These are phyloP conservation scores for Leucocoprinus leucothites DNA, from an alignment of 768 basidiomycete species.

Conservation along the genomic window DNA sequence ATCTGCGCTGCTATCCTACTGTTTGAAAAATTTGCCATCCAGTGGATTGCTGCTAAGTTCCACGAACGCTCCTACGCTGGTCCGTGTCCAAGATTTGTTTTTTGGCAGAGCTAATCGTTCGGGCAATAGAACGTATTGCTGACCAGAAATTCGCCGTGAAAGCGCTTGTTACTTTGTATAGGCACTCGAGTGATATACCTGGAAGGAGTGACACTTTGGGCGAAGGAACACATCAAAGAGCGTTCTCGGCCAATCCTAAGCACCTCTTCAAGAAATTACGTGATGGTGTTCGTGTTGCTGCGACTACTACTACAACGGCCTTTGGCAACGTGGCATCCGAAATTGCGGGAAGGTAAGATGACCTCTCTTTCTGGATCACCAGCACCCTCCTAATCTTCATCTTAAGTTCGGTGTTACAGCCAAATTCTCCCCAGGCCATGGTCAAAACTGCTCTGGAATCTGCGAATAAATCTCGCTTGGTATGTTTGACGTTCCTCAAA, in stretches of 20 bases:
- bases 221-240: slow-evolving; percentile 28
- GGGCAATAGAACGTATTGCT: slow-evolving; percentile 63
- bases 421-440: slow-evolving; percentile 80
- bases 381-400: not conserved
- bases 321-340: slow-evolving; percentile 57
- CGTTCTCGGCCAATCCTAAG: slow-evolving; percentile 49
- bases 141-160: slow-evolving; percentile 80
- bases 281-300: slow-evolving; percentile 66
- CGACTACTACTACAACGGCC: slow-evolving; percentile 78
- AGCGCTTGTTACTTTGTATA: slow-evolving; percentile 72
- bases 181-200: slow-evolving; percentile 69
- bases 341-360: slow-evolving; percentile 44
- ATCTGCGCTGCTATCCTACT: slow-evolving; percentile 68
- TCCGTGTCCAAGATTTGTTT: slow-evolving; percentile 20
- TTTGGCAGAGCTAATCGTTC: slow-evolving; percentile 1
- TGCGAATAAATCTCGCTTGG: slow-evolving; percentile 74
- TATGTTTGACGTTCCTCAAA: slow-evolving; percentile 22
- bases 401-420: slow-evolving; percentile 72
- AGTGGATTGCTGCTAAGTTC: slow-evolving; percentile 81
- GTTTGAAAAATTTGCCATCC: slow-evolving; percentile 83
- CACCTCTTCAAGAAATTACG: slow-evolving; percentile 67
- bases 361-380: not conserved
- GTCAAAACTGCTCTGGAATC: slow-evolving; percentile 78
- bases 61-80: slow-evolving; percentile 74
- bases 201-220: slow-evolving; percentile 64